A percentile compares a stretch with the other conserved stretches of the same genome.
phyloP scores from a whole-genome alignment of 2,329 filamentous ascomycete genomes.

The Diaporthe vexans region DNA sequence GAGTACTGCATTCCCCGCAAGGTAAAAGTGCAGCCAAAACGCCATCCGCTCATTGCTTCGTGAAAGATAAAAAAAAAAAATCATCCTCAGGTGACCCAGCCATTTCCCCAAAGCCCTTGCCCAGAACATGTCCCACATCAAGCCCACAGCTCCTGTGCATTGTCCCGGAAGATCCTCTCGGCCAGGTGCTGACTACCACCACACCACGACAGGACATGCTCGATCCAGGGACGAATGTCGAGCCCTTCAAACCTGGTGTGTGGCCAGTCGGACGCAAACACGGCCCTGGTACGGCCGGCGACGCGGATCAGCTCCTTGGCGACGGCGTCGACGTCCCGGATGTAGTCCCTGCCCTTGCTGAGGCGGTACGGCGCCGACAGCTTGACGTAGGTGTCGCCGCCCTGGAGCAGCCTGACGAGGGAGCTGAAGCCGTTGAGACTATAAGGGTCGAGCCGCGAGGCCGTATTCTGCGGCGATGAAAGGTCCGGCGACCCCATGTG shows the following conservation, averaged over 20 bases:
- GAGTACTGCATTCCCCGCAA: neutral
- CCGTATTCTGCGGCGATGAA: conserved; percentile 30
- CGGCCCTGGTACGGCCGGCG: conserved; percentile 38
- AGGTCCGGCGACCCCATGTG: conserved; percentile 46
- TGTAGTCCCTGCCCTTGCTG: conserved; percentile 42
- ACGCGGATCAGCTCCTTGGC: conserved; percentile 43
- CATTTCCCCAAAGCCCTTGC: neutral
- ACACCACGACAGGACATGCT: conserved; percentile 68
- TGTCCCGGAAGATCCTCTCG: conserved; percentile 66
- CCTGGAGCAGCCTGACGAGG: conserved; percentile 37
- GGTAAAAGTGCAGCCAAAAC: conserved; percentile 5
- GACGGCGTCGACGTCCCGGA: conserved; percentile 43
- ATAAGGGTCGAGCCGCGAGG: conserved; percentile 34
- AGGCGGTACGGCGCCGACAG: conserved; percentile 49
- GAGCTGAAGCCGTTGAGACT: conserved; percentile 39
- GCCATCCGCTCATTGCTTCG: conserved; percentile 31
- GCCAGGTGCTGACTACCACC: conserved; percentile 58
- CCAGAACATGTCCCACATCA: neutral
- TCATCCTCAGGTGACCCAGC: neutral
- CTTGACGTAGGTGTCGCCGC: conserved; percentile 45
- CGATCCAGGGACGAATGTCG: conserved; percentile 68
- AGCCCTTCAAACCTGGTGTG: conserved; percentile 69
- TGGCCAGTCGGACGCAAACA: conserved; percentile 47
- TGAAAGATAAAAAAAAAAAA: neutral
- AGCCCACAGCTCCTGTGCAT: conserved; percentile 65